Conservation (phyloP, 495 filamentous ascomycete species). For the Glarea lozoyensis region DNA sequence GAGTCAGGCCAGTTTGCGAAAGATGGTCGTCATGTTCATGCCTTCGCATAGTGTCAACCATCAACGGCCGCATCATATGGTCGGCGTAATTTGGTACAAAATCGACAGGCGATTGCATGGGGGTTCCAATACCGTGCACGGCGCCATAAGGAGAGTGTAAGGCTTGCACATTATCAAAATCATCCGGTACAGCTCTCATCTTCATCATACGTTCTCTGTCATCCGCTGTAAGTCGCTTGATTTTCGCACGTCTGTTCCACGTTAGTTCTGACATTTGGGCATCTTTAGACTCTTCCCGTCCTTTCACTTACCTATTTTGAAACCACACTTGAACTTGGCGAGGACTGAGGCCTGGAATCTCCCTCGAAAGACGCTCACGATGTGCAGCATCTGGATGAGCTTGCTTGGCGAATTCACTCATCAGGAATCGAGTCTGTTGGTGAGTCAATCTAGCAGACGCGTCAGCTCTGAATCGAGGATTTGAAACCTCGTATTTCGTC, state of each 20-base stretch:
- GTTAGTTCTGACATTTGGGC: neutral
- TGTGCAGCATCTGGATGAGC: slow-evolving; percentile 93
- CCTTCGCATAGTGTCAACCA: slow-evolving; percentile 49
- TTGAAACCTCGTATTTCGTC: slow-evolving; percentile 15
- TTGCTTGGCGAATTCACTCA: slow-evolving; percentile 95
- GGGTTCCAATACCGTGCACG: slow-evolving; percentile 43
- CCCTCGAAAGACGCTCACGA: slow-evolving; percentile 77
- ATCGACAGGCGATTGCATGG: slow-evolving; percentile 49
- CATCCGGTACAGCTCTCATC: slow-evolving; percentile 81
- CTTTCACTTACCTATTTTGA: slow-evolving; percentile 73
- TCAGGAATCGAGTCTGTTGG: slow-evolving; percentile 91
- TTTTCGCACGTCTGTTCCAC: slow-evolving; percentile 69
- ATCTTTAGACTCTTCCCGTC: slow-evolving; percentile 10
- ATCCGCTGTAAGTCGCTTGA: slow-evolving; percentile 88
- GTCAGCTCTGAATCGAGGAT: neutral
- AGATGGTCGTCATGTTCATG: slow-evolving; percentile 47
- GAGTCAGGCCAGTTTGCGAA: slow-evolving; percentile 52
- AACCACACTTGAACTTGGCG: slow-evolving; percentile 99
- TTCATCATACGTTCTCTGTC: slow-evolving; percentile 92
- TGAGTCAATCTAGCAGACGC: slow-evolving; percentile 66
- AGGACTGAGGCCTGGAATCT: slow-evolving; percentile 88
- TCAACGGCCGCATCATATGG: slow-evolving; percentile 48
- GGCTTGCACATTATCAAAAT: slow-evolving; percentile 88
- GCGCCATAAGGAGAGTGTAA: slow-evolving; percentile 66
- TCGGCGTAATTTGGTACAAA: slow-evolving; percentile 38